Evolutionary conservation across 306 rosid genomes (phyloP), one percentile per base, ranked within the genome.

Genomic region (Cucumis melo): DNA sequence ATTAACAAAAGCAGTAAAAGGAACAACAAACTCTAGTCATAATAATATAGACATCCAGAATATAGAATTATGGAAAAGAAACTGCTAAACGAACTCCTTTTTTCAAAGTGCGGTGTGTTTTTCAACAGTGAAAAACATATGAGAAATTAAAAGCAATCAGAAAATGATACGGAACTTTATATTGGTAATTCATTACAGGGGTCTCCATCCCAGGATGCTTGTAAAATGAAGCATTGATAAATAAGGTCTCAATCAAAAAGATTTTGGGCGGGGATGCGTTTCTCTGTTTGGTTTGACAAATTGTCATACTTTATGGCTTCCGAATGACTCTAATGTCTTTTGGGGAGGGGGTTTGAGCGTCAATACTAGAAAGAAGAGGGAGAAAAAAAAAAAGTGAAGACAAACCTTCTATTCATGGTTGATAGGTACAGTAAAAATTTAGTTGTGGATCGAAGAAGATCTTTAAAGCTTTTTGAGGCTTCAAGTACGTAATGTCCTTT

Each of bases 401-500:
- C 36, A 42, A 46, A 44, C n/a, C 75, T 48, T 71, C 75, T 48
- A 71, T 71, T 71, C 58, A 46, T 24, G 75, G 75, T 17, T 24
- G 42, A 24, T 71, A 48, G 75, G 75, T 50, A 72, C 42, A 72
- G 5, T 48, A 27, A 46, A 76, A 76, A 80, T 89, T 82, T 72
- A 81, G 82, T 48, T 82, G 83, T 59, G 78, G 85, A 87, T 83
- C 81, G 79, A 77, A 77, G 23, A 78, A 87, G 86, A 87, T 87
- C 90, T 82, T 78, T 39, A 5, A 80, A 78, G 85, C 90, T 83
- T 89, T 86, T 62, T 77, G 77, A 61, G 78, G 41, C 77, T 63
- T 78, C 80, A 48, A 86, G 85, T 85, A 82, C 87, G 90, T 73
- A 85, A 87, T 83, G 84, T 78, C 90, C 82, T 68, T 80, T 82